Evolutionary conservation across 257 asterid genomes (phyloP).

Genomic region (Solanum boliviense): DNA sequence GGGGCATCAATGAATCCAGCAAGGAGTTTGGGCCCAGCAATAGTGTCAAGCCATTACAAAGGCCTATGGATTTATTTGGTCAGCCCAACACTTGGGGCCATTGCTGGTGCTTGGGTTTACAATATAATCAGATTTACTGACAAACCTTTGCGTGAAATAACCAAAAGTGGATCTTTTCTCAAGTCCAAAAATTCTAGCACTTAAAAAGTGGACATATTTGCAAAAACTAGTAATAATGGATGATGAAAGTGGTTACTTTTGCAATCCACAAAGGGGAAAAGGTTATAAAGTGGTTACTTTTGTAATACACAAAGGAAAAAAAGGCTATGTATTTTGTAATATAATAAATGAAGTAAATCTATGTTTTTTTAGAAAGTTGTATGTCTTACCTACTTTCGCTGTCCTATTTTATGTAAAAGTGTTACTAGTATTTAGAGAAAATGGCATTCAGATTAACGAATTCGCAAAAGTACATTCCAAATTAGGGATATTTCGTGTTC

Average conservation of each 20-base stretch:
- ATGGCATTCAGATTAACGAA: accelerated
- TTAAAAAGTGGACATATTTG: neutral
- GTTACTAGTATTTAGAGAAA: too few relatives aligned
- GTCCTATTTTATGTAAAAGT: neutral
- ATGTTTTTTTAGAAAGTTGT: neutral
- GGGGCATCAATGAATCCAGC: slow-evolving; percentile 99
- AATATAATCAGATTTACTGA: slow-evolving; percentile 63
- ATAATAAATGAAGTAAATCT: neutral
- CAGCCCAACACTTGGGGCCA: slow-evolving; percentile 71
- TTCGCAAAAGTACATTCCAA: accelerated
- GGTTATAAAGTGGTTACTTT: neutral
- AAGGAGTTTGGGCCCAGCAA: slow-evolving; percentile 83
- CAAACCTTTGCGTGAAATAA: slow-evolving; percentile 64
- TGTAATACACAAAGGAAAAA: neutral
- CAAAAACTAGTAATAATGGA: neutral
- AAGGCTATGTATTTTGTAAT: neutral
- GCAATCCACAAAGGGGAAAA: neutral
- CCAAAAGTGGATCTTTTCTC: slow-evolving; percentile 60
- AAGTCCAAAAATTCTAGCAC: neutral
- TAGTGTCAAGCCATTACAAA: slow-evolving; percentile 38
- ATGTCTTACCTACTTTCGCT: accelerated
- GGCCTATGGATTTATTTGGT: slow-evolving; percentile 67
- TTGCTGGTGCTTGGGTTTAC: slow-evolving; percentile 80
- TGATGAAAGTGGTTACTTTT: neutral
- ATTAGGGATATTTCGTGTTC: neutral